Conservation (phyloP, 2,329 filamentous ascomycete genomes). For the Nannizziopsis arthrosporioides region DNA sequence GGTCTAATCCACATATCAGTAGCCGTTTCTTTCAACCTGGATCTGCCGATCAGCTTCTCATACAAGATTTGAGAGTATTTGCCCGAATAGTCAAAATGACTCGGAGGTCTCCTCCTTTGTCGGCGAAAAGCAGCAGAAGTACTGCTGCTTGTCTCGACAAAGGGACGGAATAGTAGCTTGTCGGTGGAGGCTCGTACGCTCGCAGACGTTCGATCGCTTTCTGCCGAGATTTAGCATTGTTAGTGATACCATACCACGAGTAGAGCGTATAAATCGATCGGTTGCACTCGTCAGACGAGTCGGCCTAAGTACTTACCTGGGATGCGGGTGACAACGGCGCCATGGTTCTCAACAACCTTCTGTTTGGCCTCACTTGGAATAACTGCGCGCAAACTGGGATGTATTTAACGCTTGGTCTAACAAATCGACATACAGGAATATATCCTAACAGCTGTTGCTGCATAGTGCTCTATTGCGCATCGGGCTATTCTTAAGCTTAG, state of each 20-base stretch:
- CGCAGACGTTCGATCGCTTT: conserved; percentile 46
- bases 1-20: conserved; percentile 32
- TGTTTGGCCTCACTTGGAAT: not conserved
- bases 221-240: conserved; percentile 19
- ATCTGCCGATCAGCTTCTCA: not conserved
- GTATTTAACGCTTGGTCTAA: not conserved
- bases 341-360: conserved; percentile 15
- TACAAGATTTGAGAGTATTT: conserved; percentile 47
- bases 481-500: not conserved
- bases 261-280: not conserved
- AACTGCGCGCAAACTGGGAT: conserved; percentile 1
- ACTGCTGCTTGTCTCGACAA: conserved; percentile 67
- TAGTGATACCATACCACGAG: not conserved
- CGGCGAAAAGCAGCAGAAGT: conserved; percentile 75
- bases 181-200: conserved; percentile 45
- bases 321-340: conserved; percentile 18
- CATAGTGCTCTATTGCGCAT: not conserved
- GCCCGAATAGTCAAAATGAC: conserved; percentile 53
- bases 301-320: conserved; percentile 13
- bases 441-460: not conserved
- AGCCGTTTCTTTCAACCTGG: not conserved
- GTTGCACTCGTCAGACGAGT: not conserved
- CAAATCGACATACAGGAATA: not conserved
- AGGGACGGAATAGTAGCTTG: conserved; percentile 46
- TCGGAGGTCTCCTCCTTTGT: conserved; percentile 63